These are phyloP conservation scores for Peziza echinospora DNA, from an alignment of 495 filamentous ascomycete species.

Conservation along the genomic window DNA sequence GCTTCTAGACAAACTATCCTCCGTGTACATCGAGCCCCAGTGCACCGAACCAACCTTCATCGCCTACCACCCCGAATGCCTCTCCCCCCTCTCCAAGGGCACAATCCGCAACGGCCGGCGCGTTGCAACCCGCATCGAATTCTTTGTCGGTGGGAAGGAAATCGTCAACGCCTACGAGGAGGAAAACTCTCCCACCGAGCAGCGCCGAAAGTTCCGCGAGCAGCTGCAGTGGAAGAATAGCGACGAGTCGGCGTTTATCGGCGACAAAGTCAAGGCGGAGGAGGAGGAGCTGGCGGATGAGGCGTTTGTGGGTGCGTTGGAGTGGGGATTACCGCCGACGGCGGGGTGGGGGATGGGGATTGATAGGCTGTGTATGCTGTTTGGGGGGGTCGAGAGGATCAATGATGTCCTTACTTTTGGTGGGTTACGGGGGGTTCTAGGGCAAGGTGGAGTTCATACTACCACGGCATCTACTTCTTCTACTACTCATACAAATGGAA, in stretches of 20 bases:
- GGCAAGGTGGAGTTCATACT: too few relatives aligned
- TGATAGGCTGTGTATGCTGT: conserved; percentile 75
- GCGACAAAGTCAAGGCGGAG: background rate
- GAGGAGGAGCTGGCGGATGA: conserved; percentile 42
- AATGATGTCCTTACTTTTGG: conserved; percentile 73
- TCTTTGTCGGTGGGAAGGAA: conserved; percentile 63
- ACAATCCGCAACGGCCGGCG: conserved; percentile 26
- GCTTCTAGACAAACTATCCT: conserved; percentile 65
- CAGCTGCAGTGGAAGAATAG: conserved; percentile 25
- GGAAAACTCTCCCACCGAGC: conserved; percentile 79
- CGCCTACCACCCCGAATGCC: conserved; percentile 70
- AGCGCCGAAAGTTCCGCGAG: conserved; percentile 59
- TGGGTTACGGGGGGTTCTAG: conserved; percentile 32
- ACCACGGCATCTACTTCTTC: too few relatives aligned
- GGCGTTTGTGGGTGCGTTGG: conserved; percentile 59
- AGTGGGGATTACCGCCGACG: conserved; percentile 76
- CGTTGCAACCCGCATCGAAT: conserved; percentile 62
- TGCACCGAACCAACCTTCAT: conserved; percentile 63
- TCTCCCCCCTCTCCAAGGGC: conserved; percentile 81
- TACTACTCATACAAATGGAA: too few relatives aligned
- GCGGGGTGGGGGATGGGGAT: conserved; percentile 92
- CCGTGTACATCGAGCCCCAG: conserved; percentile 51
- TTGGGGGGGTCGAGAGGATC: conserved; percentile 54
- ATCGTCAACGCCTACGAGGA: conserved; percentile 93
- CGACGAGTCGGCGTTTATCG: conserved; percentile 6